These are phyloP conservation scores for Mortierella sp. DNA, from an alignment of 371 early-diverging fungal genomes.

Conservation along the genomic window DNA sequence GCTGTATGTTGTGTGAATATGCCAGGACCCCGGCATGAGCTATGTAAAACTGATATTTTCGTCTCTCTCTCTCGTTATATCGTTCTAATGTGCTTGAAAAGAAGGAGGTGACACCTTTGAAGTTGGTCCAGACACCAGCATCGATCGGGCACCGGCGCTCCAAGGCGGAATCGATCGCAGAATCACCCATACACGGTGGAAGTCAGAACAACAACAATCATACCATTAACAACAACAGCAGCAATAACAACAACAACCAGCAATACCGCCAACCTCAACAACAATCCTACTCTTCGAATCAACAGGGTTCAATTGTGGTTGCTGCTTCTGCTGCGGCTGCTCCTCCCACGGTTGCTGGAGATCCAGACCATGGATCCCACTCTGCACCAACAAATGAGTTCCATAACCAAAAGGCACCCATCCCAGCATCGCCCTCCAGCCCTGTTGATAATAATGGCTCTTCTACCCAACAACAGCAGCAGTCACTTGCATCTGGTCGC, in stretches of 20 bases:
- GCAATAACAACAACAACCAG: slow-evolving; percentile 10
- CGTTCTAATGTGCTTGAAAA: not conserved
- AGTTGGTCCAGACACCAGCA: not conserved
- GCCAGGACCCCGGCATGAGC: not conserved
- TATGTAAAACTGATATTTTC: not conserved
- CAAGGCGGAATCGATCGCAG: slow-evolving; percentile 1
- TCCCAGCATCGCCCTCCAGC: slow-evolving; percentile 22
- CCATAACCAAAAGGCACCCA: slow-evolving; percentile 35
- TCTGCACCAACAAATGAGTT: slow-evolving; percentile 42
- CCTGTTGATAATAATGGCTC: not conserved
- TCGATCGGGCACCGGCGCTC: slow-evolving; percentile 5
- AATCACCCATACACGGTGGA: slow-evolving; percentile 3
- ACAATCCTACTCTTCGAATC: not conserved
- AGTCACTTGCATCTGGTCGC: slow-evolving; percentile 31
- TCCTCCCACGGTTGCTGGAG: not conserved
- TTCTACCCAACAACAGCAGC: not conserved
- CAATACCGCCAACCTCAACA: slow-evolving; percentile 24
- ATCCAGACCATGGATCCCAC: slow-evolving; percentile 22
- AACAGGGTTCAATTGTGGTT: slow-evolving; percentile 14
- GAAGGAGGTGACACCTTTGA: not conserved
- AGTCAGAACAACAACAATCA: slow-evolving; percentile 5
- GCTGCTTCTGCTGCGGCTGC: not conserved
- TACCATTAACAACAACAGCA: slow-evolving; percentile 2
- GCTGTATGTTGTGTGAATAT: not conserved
- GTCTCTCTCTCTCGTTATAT: not conserved